Percentiles rank a stretch among this genome's conserved stretches.
Evolutionary conservation across 345 rosid genomes (phyloP).

Genomic region (Excoecaria cochinchinensis): DNA sequence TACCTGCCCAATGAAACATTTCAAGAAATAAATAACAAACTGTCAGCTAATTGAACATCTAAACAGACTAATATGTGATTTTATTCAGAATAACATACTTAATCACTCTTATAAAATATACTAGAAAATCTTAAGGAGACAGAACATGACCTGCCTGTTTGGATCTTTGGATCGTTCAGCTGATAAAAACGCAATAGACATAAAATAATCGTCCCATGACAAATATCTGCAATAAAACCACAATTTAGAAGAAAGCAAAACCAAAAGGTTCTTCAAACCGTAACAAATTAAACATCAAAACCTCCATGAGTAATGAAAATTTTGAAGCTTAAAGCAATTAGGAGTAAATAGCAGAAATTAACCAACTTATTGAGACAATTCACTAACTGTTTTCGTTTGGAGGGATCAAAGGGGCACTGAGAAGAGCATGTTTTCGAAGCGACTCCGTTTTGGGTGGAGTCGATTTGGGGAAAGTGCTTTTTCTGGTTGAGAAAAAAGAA

Average conservation of each 20-base stretch:
- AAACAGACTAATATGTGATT: background rate
- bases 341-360: background rate
- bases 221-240: constrained; percentile 50
- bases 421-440: constrained; percentile 34
- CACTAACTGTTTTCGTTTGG: constrained; percentile 76
- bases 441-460: constrained; percentile 34
- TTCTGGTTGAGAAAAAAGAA: constrained; percentile 43
- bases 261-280: background rate
- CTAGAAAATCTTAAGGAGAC: background rate
- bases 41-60: background rate
- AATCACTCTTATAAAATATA: background rate
- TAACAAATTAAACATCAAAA: background rate
- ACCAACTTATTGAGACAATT: background rate
- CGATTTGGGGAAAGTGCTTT: constrained; percentile 21
- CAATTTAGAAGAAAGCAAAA: background rate
- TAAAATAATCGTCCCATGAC: constrained; percentile 96
- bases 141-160: constrained; percentile 76
- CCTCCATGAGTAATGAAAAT: background rate
- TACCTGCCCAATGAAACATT: constrained; percentile 44
- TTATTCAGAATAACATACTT: background rate
- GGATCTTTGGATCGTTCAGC: constrained; percentile 94
- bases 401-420: constrained; percentile 65
- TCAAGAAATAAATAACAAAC: background rate
- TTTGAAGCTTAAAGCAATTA: background rate
- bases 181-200: constrained; percentile 82